Conservation (phyloP, 106 monocot species). For the Phalaenopsis aphrodite region DNA sequence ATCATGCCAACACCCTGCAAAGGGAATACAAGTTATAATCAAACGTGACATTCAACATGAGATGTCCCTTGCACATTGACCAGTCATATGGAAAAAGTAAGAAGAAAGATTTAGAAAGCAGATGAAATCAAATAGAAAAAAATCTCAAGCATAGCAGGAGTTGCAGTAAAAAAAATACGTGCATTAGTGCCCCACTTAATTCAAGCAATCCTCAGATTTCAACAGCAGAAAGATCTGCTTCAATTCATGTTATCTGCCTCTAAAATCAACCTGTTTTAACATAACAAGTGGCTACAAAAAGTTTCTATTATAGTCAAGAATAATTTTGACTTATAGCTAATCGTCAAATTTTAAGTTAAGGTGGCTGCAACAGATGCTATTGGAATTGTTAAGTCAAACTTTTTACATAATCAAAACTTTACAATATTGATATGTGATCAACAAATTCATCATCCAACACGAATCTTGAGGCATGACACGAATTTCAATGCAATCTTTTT, state of each 20-base stretch:
- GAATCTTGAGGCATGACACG: no score
- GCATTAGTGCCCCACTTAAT: neutral
- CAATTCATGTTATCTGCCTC: neutral
- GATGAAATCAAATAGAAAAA: neutral
- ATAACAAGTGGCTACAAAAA: neutral
- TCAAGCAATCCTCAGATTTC: neutral
- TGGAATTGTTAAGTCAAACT: neutral
- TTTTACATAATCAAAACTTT: no score
- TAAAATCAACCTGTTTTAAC: neutral
- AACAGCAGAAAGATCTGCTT: neutral
- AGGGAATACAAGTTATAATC: neutral
- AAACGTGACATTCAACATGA: neutral
- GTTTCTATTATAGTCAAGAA: neutral
- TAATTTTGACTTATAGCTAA: neutral
- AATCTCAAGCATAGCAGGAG: neutral
- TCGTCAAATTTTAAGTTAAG: neutral
- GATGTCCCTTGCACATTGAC: neutral
- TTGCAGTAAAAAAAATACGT: neutral
- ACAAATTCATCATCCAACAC: no score
- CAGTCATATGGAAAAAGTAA: neutral
- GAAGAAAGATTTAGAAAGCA: neutral
- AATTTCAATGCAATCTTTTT: no score
- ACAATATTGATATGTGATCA: no score
- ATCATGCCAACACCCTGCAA: constrained; percentile 20
- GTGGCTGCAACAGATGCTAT: neutral